Evolutionary conservation across 2,329 filamentous ascomycete species (phyloP).

Genomic region (Cryphonectria parasitica): DNA sequence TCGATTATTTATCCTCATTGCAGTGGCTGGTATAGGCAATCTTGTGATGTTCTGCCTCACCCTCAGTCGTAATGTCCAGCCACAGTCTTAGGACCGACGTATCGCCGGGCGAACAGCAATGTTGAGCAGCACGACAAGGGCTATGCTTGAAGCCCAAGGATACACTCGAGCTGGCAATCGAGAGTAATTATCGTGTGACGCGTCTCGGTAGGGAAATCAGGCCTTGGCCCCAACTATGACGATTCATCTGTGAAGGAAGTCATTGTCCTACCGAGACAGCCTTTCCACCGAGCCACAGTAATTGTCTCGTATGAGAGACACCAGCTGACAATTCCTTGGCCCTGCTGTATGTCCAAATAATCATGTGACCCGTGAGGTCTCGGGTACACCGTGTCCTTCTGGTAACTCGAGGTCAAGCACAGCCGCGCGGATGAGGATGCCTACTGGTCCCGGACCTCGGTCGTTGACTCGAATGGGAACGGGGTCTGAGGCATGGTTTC

Average conservation of each 20-base stretch:
- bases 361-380: conserved; percentile 10
- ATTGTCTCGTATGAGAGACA: conserved; percentile 25
- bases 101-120: not conserved
- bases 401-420: conserved; percentile 9
- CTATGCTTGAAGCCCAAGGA: not conserved
- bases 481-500: conserved; percentile 17
- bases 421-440: conserved; percentile 7
- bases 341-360: not conserved
- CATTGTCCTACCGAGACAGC: conserved; percentile 22
- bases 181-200: not conserved
- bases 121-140: not conserved
- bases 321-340: conserved; percentile 16
- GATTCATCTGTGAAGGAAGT: not conserved
- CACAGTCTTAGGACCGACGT: conserved; percentile 6
- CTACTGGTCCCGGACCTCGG: conserved; percentile 2
- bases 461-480: not conserved
- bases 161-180: not conserved
- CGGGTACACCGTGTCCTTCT: conserved; percentile 4
- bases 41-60: not conserved
- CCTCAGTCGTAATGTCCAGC: conserved; percentile 7
- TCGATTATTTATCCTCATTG: not conserved
- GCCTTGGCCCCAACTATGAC: not conserved
- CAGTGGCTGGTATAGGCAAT: not conserved
- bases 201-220: conserved; percentile 14
- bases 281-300: conserved; percentile 19